Evolutionary conservation across 352 stramenopile species (phyloP).

Genomic region (Aphanomyces cochlioides): DNA sequence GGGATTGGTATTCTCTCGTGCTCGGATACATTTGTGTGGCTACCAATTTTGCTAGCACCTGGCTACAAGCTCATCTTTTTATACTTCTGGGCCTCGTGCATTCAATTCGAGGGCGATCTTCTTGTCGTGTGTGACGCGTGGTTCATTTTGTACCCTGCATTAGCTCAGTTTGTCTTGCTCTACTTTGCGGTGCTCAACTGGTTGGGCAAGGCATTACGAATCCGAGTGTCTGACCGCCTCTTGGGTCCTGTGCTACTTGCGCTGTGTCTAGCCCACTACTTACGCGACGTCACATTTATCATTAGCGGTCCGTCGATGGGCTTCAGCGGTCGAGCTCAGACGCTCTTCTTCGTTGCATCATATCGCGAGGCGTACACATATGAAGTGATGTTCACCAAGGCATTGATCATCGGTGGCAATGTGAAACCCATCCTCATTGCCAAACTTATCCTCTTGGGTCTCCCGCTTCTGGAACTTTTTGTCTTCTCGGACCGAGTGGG

Average conservation of each 20-base stretch:
- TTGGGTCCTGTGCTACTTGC: background rate
- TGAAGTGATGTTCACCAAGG: slow-evolving; percentile 1
- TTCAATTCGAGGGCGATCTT: background rate
- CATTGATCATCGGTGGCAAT: background rate
- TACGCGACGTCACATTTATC: background rate
- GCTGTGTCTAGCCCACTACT: background rate
- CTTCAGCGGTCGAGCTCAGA: background rate
- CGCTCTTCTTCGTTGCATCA: background rate
- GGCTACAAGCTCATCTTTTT: background rate
- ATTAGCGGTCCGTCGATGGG: background rate
- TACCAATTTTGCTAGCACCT: background rate
- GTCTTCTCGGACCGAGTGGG: background rate
- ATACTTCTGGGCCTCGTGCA: background rate
- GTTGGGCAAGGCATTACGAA: background rate
- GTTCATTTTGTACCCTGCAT: background rate
- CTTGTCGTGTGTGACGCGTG: background rate
- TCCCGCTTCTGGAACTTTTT: background rate
- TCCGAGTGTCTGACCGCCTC: background rate
- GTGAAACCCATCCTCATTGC: background rate
- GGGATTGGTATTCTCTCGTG: background rate
- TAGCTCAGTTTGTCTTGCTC: background rate
- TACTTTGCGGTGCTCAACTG: slow-evolving; percentile 2
- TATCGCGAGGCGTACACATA: background rate
- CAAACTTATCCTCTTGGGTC: background rate
- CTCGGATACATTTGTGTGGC: background rate